Conservation (phyloP, 2,329 filamentous ascomycete genomes). For the Albifimbria verrucaria region DNA sequence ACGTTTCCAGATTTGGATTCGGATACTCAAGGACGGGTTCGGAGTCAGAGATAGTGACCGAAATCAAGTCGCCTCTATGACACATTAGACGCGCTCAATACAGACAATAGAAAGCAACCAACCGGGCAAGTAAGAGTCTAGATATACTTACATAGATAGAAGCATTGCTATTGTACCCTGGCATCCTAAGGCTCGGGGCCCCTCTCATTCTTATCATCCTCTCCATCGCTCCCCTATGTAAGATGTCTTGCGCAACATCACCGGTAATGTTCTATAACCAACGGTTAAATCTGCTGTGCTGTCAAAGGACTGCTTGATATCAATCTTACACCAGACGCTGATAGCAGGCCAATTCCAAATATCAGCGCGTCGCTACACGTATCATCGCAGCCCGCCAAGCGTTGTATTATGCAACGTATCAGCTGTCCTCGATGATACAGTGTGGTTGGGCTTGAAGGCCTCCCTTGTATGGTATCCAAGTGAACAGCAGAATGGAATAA, state of each 20-base stretch:
- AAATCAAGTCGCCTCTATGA: not conserved
- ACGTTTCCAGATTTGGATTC: not conserved
- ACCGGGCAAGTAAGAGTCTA: not conserved
- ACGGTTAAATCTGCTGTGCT: not conserved
- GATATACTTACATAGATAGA: not conserved
- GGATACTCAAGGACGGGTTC: not conserved
- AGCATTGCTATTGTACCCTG: not conserved
- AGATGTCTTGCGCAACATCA: not conserved
- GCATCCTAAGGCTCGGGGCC: not conserved
- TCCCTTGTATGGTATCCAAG: not conserved
- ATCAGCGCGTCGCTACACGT: not conserved
- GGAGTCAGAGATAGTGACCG: not conserved
- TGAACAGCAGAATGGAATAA: not conserved
- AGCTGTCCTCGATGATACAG: not conserved
- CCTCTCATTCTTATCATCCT: not conserved
- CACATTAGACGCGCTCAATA: not conserved
- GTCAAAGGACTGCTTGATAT: not conserved
- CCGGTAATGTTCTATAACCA: not conserved
- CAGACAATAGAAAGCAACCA: not conserved
- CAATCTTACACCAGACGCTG: not conserved
- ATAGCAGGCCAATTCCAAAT: not conserved
- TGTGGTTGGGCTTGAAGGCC: not conserved
- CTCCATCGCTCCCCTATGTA: not conserved
- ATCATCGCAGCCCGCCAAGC: not conserved
- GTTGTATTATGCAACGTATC: not conserved